Percentiles rank a stretch among this genome's conserved stretches.
phyloP scores from a whole-genome alignment of 176 grass and related monocot genomes.

The Musa acuminata region DNA sequence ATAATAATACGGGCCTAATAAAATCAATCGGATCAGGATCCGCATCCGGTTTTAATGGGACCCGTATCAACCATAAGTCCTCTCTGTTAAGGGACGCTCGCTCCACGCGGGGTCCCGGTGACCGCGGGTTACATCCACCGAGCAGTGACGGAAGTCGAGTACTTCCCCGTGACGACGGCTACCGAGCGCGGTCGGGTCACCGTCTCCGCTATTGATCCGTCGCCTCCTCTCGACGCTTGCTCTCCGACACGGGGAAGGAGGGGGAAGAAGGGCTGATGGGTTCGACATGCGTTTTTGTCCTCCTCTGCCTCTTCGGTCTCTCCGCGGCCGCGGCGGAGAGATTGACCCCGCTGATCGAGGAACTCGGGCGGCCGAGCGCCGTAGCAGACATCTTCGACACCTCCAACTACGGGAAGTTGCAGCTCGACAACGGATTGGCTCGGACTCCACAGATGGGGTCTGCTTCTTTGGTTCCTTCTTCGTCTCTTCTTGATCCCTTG shows the following conservation, averaged over 20 bases:
- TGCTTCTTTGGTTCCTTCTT: background rate
- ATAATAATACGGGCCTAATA: no score
- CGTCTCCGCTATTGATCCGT: background rate
- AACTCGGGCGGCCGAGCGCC: slow-evolving; percentile 7
- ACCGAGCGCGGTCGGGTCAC: background rate
- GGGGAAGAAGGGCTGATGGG: background rate
- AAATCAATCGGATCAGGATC: background rate
- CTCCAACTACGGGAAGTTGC: slow-evolving; percentile 86
- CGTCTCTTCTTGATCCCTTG: background rate
- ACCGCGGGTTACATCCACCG: background rate
- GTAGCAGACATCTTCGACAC: slow-evolving; percentile 50
- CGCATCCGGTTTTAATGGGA: background rate
- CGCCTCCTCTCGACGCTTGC: background rate
- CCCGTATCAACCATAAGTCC: no score
- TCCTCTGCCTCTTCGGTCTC: background rate
- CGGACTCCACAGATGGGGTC: slow-evolving; percentile 89
- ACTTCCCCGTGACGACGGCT: no score
- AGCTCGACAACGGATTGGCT: slow-evolving; percentile 90
- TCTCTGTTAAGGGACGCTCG: background rate
- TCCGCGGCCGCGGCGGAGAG: background rate
- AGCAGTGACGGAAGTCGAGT: background rate
- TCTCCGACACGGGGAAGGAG: background rate
- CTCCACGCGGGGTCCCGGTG: background rate
- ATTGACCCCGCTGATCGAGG: slow-evolving; percentile 5
- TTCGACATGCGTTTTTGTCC: background rate